phyloP scores from a whole-genome alignment of 352 stramenopile species.

The Hyaloperonospora brassicae region DNA sequence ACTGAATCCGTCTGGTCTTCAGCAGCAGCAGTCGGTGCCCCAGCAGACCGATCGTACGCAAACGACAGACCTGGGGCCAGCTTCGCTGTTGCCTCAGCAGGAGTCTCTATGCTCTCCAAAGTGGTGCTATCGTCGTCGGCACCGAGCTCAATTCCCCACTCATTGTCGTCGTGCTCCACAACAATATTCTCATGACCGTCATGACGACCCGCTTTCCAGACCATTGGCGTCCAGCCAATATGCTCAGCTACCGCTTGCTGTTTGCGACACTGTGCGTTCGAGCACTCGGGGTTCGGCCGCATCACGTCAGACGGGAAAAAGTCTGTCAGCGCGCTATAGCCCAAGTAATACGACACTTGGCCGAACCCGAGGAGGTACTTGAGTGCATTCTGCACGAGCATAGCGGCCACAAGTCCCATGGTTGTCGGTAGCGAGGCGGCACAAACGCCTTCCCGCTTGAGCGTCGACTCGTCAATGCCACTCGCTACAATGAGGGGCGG shows the following conservation, averaged over 20 bases:
- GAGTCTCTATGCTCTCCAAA: constrained; percentile 1
- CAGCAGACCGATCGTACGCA: constrained; percentile 42
- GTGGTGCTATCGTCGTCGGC: constrained; percentile 13
- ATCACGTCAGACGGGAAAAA: constrained; percentile 82
- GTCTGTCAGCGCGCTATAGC: constrained; percentile 84
- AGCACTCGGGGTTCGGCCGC: constrained; percentile 79
- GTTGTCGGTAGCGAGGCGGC: constrained; percentile 84
- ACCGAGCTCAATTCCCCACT: constrained; percentile 82
- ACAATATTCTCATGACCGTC: constrained; percentile 37
- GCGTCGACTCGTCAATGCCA: constrained; percentile 79
- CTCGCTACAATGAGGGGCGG: constrained; percentile 80
- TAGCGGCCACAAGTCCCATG: constrained; percentile 80
- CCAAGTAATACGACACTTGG: constrained; percentile 83
- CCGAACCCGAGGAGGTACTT: constrained; percentile 84
- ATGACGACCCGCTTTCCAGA: constrained; percentile 53
- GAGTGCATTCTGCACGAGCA: constrained; percentile 85
- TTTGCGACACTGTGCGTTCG: constrained; percentile 61
- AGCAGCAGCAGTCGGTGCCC: background rate
- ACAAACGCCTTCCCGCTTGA: constrained; percentile 85
- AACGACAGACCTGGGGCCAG: constrained; percentile 52
- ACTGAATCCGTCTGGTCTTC: constrained; percentile 24
- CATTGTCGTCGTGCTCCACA: constrained; percentile 70
- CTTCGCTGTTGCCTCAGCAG: constrained; percentile 12
- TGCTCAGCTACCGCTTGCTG: constrained; percentile 50
- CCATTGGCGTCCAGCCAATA: constrained; percentile 56